A percentile compares a stretch with the other conserved stretches of the same genome.
Conservation (phyloP, 2,329 filamentous ascomycete genomes). For the Thermomyces lanuginosus region DNA sequence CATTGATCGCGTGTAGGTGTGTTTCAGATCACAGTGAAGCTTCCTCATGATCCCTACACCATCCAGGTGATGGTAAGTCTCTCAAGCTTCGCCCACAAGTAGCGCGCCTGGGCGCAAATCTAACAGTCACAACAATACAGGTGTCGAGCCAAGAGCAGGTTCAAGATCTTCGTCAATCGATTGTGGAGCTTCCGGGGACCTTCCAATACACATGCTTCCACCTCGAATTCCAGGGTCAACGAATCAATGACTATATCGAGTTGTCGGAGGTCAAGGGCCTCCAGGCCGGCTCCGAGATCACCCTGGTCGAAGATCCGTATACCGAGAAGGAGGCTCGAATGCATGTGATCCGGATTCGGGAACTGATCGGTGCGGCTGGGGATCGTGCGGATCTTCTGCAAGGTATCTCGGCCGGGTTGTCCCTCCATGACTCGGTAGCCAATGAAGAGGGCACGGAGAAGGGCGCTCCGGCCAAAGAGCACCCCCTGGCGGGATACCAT, state of each 20-base stretch:
- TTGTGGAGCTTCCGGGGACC: conserved; percentile 81
- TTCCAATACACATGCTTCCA: conserved; percentile 99
- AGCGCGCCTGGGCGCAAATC: background rate
- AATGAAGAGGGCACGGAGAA: conserved; percentile 28
- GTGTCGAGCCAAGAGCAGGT: conserved; percentile 89
- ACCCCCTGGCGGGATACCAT: conserved; percentile 56
- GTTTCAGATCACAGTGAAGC: conserved; percentile 59
- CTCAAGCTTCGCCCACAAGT: background rate
- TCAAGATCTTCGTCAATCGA: conserved; percentile 89
- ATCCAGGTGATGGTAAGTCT: conserved; percentile 63
- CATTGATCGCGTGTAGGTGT: conserved; percentile 27
- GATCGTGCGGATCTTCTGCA: conserved; percentile 75
- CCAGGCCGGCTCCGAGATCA: conserved; percentile 58
- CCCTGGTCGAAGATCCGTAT: conserved; percentile 83
- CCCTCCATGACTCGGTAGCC: conserved; percentile 65
- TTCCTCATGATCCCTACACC: conserved; percentile 63
- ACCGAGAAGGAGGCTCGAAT: conserved; percentile 96
- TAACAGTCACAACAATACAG: conserved; percentile 27
- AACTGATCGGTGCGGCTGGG: conserved; percentile 82
- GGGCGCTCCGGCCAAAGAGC: conserved; percentile 22
- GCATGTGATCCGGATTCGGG: conserved; percentile 77
- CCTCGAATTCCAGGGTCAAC: conserved; percentile 72
- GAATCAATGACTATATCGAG: conserved; percentile 89
- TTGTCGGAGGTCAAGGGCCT: conserved; percentile 77
- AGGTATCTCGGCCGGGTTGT: conserved; percentile 69